Percentiles rank a stretch among this genome's conserved stretches.
Evolutionary conservation across 2,329 filamentous ascomycete species (phyloP).

Genomic region (Aspergillus pseudoterreus): DNA sequence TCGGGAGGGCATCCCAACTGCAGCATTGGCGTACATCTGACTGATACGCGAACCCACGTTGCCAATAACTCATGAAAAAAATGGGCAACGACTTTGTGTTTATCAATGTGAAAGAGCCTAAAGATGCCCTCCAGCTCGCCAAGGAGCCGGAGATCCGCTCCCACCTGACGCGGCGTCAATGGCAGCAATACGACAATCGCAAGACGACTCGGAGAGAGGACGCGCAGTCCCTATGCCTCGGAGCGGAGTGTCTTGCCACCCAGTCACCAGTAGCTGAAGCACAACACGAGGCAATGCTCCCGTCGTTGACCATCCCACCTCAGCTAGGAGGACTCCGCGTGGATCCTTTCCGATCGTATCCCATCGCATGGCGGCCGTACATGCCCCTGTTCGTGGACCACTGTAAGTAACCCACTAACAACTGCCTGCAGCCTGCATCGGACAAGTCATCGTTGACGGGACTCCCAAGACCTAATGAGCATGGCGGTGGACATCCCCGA

Average conservation of each 20-base stretch:
- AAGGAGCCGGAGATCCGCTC: constrained; percentile 23
- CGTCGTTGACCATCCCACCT: constrained; percentile 9
- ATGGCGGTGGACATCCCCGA: constrained; percentile 44
- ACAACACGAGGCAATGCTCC: neutral
- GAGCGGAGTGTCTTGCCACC: neutral
- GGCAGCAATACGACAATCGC: constrained; percentile 11
- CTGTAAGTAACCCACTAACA: constrained; percentile 22
- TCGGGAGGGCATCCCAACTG: too few relatives aligned
- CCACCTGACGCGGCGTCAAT: constrained; percentile 25
- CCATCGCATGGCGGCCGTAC: constrained; percentile 33
- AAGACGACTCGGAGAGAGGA: constrained; percentile 3
- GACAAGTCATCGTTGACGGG: neutral
- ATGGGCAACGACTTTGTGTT: constrained; percentile 20
- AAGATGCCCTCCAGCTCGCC: constrained; percentile 22
- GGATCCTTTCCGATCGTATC: constrained; percentile 34
- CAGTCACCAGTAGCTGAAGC: neutral
- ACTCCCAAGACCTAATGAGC: constrained; percentile 27
- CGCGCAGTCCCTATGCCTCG: neutral
- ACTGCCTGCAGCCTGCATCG: neutral
- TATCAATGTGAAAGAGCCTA: constrained; percentile 23
- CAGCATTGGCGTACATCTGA: too few relatives aligned
- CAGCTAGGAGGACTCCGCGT: constrained; percentile 23
- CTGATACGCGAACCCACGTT: too few relatives aligned
- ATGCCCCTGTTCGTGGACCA: constrained; percentile 31
- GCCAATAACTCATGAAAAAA: neutral